phyloP scores from a whole-genome alignment of 2,329 filamentous ascomycete species.

The Talaromyces sp. region DNA sequence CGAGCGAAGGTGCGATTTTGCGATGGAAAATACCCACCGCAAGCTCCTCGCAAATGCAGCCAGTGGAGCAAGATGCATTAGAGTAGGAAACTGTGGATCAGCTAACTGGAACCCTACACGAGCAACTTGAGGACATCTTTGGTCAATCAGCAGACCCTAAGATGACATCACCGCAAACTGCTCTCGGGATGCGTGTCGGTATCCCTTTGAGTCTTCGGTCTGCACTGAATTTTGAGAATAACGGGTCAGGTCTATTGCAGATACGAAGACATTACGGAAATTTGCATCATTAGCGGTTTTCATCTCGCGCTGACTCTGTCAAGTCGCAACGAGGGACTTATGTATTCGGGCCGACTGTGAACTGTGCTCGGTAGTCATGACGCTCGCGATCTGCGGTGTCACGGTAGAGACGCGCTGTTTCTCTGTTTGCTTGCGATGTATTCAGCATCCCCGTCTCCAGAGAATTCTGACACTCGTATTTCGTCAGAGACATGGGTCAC shows the following conservation, averaged over 20 bases:
- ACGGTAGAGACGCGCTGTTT: not conserved
- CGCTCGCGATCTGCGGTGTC: not conserved
- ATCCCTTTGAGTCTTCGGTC: not conserved
- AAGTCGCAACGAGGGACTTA: not conserved
- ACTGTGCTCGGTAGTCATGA: not conserved
- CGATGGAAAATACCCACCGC: not conserved
- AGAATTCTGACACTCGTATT: not conserved
- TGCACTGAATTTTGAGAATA: not conserved
- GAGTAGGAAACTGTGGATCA: not conserved
- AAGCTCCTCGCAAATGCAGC: not conserved
- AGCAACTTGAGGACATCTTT: not conserved
- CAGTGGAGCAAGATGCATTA: not conserved
- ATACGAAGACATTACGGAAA: not conserved
- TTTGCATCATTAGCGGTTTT: not conserved
- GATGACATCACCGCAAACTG: constrained; percentile 1
- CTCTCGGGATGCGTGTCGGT: not conserved
- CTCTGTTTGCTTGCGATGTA: not conserved
- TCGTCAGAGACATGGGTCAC: not conserved
- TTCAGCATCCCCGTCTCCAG: not conserved
- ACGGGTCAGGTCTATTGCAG: not conserved
- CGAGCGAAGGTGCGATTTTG: not conserved
- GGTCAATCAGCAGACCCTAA: not conserved
- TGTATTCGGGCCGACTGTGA: not conserved
- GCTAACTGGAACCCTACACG: not conserved
- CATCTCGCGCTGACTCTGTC: not conserved